Conservation (phyloP, 176 grass and related monocot genomes). For the Carex parvula region DNA sequence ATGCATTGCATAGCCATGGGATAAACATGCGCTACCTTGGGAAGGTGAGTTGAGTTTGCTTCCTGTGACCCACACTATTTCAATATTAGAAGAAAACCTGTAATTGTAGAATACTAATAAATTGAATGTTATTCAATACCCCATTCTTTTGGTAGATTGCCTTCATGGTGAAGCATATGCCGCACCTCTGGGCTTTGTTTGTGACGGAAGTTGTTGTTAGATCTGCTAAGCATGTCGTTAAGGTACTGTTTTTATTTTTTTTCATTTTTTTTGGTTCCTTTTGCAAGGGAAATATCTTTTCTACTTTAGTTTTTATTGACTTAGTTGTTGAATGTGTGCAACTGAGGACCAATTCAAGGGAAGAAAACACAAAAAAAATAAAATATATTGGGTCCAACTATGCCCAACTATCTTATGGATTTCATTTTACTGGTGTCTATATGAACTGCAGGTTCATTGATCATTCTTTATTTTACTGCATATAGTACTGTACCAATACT, state of each 20-base stretch:
- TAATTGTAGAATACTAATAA: not conserved
- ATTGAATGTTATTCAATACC: constrained; percentile 22
- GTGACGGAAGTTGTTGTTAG: constrained; percentile 78
- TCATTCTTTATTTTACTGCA: not conserved
- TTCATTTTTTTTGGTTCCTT: constrained; percentile 16
- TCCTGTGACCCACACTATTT: not conserved
- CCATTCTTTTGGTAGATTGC: constrained; percentile 53
- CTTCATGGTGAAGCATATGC: constrained; percentile 69
- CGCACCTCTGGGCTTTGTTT: constrained; percentile 75
- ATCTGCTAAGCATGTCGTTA: constrained; percentile 87
- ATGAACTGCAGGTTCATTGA: not conserved
- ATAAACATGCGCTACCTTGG: constrained; percentile 96
- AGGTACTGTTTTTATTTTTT: constrained; percentile 40
- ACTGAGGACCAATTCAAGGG: not conserved
- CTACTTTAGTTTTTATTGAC: not conserved
- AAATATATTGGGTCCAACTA: not conserved
- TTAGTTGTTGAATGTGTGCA: constrained; percentile 2
- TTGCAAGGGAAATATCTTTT: constrained; percentile 25
- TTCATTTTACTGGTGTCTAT: not conserved
- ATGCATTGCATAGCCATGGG: constrained; percentile 78
- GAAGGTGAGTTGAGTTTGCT: constrained; percentile 55
- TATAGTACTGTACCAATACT: not conserved
- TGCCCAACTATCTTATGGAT: not conserved
- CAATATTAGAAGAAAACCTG: constrained; percentile 26
- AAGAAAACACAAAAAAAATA: not conserved